Evolutionary conservation across 1,284 basidiomycete species (phyloP).

Genomic region (Stygiomarasmius scandens): DNA sequence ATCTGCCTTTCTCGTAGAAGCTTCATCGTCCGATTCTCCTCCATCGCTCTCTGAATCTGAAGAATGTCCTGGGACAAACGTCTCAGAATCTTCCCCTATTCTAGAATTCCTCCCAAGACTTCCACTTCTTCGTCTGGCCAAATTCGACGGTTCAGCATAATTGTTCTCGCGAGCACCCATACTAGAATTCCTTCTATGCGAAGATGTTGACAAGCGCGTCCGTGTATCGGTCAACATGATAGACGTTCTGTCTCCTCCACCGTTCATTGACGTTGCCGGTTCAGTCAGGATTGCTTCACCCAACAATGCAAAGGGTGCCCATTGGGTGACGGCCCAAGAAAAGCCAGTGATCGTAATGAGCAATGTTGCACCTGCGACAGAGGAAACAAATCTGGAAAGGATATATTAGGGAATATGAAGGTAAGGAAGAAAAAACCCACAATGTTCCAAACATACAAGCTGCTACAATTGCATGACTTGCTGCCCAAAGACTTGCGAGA

Average conservation of each 20-base stretch:
- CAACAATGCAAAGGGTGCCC: constrained; percentile 79
- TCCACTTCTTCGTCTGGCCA: not conserved
- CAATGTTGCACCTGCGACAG: constrained; percentile 63
- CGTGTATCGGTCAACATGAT: constrained; percentile 58
- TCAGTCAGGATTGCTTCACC: constrained; percentile 72
- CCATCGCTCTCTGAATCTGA: constrained; percentile 5
- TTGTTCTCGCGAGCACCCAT: not conserved
- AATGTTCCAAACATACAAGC: constrained; percentile 74
- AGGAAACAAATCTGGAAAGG: constrained; percentile 57
- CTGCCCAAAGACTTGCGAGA: constrained; percentile 73
- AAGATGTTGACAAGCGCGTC: constrained; percentile 20
- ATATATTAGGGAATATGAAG: constrained; percentile 9
- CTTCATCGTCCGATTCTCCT: constrained; percentile 18
- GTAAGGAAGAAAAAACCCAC: constrained; percentile 44
- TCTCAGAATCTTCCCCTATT: constrained; percentile 8
- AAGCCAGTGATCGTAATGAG: constrained; percentile 73
- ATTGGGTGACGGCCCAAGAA: constrained; percentile 79
- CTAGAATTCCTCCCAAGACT: not conserved
- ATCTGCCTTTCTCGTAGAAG: constrained; percentile 3
- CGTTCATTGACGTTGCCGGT: constrained; percentile 32
- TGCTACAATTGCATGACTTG: constrained; percentile 72
- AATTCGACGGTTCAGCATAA: no score
- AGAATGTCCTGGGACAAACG: constrained; percentile 12
- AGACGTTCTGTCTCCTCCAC: constrained; percentile 43
- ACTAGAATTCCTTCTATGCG: not conserved